These are phyloP conservation scores for Geotrichum fermentans DNA, from an alignment of 1,139 yeast genomes.

Conservation along the genomic window DNA sequence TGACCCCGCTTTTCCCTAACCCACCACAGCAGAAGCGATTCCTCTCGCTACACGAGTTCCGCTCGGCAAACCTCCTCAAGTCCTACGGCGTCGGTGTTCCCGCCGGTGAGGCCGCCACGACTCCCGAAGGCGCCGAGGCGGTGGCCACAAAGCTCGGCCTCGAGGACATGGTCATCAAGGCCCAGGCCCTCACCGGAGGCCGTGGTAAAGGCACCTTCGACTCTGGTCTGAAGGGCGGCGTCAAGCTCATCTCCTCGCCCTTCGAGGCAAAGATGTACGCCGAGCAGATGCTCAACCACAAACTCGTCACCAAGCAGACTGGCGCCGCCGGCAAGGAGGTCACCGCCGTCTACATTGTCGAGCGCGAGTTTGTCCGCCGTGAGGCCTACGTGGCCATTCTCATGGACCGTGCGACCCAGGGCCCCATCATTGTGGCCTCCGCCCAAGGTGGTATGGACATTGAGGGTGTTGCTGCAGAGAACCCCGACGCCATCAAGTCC, in stretches of 20 bases:
- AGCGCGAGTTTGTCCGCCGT: constrained; percentile 86
- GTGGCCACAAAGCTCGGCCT: constrained; percentile 64
- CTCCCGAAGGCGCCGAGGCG: constrained; percentile 81
- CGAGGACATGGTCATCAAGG: constrained; percentile 87
- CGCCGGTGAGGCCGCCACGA: constrained; percentile 82
- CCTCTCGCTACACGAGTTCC: constrained; percentile 90
- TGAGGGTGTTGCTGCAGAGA: constrained; percentile 93
- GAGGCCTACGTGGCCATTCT: constrained; percentile 95
- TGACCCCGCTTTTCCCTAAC: constrained; percentile 11
- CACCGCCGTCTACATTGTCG: constrained; percentile 92
- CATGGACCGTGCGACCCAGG: constrained; percentile 87
- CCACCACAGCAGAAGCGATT: constrained; percentile 42
- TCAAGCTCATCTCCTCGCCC: constrained; percentile 78
- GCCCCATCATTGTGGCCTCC: constrained; percentile 91
- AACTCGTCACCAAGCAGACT: constrained; percentile 94
- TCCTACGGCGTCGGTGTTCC: constrained; percentile 87
- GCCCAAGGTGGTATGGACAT: constrained; percentile 99
- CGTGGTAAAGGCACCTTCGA: constrained; percentile 98
- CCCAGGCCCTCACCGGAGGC: constrained; percentile 98
- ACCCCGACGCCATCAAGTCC: constrained; percentile 89
- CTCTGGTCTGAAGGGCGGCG: constrained; percentile 95
- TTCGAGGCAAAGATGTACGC: constrained; percentile 86
- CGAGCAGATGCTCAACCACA: constrained; percentile 83
- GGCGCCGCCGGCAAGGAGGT: constrained; percentile 97
- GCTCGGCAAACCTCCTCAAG: constrained; percentile 84